These are phyloP conservation scores for Scheffersomyces titani DNA, from an alignment of 1,139 yeast genomes.

Conservation along the genomic window DNA sequence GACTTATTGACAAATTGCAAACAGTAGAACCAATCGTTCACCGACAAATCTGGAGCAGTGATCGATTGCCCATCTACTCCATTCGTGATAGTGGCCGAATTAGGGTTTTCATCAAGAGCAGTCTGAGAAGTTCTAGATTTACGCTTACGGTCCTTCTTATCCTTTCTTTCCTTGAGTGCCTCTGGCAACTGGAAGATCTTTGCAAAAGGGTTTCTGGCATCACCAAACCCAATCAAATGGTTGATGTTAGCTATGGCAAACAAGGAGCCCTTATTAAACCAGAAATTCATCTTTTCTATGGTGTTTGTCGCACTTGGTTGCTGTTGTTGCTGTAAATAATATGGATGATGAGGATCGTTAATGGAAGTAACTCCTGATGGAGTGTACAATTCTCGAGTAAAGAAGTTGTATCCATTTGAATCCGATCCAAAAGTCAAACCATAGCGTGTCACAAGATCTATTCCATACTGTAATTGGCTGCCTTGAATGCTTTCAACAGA, in stretches of 20 bases:
- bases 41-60: slow-evolving; percentile 45
- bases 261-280: slow-evolving; percentile 73
- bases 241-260: slow-evolving; percentile 76
- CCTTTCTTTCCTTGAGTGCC: slow-evolving; percentile 68
- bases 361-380: slow-evolving; percentile 30
- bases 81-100: slow-evolving; percentile 14
- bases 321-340: slow-evolving; percentile 27
- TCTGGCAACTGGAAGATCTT: slow-evolving; percentile 69
- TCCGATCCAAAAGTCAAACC: slow-evolving; percentile 73
- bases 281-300: slow-evolving; percentile 65
- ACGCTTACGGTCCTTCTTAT: slow-evolving; percentile 66
- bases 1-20: slow-evolving; percentile 60
- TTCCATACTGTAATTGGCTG: slow-evolving; percentile 51
- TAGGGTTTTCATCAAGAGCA: slow-evolving; percentile 4
- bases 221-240: slow-evolving; percentile 77
- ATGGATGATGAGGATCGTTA: slow-evolving; percentile 34
- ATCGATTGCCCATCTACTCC: slow-evolving; percentile 32
- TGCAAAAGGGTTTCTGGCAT: slow-evolving; percentile 72
- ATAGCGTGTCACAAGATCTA: slow-evolving; percentile 66
- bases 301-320: slow-evolving; percentile 30
- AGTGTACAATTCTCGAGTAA: slow-evolving; percentile 51
- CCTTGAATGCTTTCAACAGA: slow-evolving; percentile 37
- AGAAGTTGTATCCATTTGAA: slow-evolving; percentile 65
- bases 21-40: slow-evolving; percentile 61
- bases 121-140: slow-evolving; percentile 37